Percentiles rank a stretch among this genome's conserved stretches.
Conservation (phyloP, 2,329 filamentous ascomycete genomes). For the Trichoderma semiorbis region DNA sequence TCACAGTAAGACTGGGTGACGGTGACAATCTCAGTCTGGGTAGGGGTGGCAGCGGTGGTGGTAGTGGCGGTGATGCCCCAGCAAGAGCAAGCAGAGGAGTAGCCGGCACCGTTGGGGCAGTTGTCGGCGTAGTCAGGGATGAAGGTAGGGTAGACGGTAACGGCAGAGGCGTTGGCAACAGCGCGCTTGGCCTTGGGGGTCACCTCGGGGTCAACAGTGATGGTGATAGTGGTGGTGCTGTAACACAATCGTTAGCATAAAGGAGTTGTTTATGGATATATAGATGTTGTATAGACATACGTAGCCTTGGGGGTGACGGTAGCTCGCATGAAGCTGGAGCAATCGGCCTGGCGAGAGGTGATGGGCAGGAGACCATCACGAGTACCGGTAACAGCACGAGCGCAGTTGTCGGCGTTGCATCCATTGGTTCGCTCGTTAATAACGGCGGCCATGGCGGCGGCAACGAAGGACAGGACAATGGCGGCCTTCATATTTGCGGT, state of each 20-base stretch:
- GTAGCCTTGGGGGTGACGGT: constrained; percentile 39
- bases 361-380: constrained; percentile 35
- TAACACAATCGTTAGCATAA: background rate
- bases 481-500: constrained; percentile 40
- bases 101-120: constrained; percentile 34
- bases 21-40: constrained; percentile 41
- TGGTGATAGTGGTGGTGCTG: constrained; percentile 38
- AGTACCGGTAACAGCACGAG: constrained; percentile 44
- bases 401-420: constrained; percentile 46
- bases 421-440: constrained; percentile 30
- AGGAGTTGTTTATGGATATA: background rate
- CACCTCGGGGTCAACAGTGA: constrained; percentile 34
- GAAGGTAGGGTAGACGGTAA: constrained; percentile 31
- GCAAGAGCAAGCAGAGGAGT: constrained; percentile 44
- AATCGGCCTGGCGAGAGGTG: constrained; percentile 37
- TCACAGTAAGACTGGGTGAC: constrained; percentile 42
- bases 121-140: constrained; percentile 41
- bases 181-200: constrained; percentile 29
- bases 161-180: constrained; percentile 29
- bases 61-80: constrained; percentile 41
- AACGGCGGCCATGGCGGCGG: constrained; percentile 35
- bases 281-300: constrained; percentile 28
- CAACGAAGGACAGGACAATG: constrained; percentile 37
- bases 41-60: constrained; percentile 38
- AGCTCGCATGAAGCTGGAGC: constrained; percentile 39